Conservation (phyloP, 345 rosid species). For the Gynandropsis gynandra region DNA sequence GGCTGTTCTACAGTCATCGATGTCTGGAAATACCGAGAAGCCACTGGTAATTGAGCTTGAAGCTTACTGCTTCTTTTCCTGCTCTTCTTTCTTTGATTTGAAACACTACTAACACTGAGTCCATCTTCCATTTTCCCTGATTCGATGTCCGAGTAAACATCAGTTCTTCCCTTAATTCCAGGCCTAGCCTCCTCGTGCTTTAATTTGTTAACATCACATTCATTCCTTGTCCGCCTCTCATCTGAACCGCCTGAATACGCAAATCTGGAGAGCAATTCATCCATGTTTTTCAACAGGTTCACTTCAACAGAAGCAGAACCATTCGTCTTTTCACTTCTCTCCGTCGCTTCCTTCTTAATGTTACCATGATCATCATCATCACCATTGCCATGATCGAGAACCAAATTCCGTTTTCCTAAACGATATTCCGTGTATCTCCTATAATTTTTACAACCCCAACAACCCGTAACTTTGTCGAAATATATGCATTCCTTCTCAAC, state of each 20-base stretch:
- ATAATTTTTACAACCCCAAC: background rate
- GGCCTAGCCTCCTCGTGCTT: background rate
- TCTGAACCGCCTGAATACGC: background rate
- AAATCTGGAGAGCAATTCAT: constrained; percentile 12
- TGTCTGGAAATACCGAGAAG: constrained; percentile 27
- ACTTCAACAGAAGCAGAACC: background rate
- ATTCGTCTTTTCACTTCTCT: background rate
- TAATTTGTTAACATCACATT: too few species aligned
- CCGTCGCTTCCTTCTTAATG: constrained; percentile 1
- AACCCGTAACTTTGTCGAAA: background rate
- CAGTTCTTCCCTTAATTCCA: background rate
- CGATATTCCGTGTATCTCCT: background rate
- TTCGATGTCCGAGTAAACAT: constrained; percentile 6
- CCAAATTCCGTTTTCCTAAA: too few species aligned
- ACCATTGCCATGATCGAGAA: too few species aligned
- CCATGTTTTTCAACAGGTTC: constrained; percentile 3
- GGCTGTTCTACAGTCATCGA: constrained; percentile 17
- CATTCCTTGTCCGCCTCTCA: constrained; percentile 3
- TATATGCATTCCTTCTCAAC: background rate
- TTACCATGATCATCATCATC: background rate
- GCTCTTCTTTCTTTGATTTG: background rate
- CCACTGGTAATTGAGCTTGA: constrained; percentile 24
- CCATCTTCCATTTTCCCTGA: background rate
- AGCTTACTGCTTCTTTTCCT: constrained; percentile 6
- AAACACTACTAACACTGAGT: constrained; percentile 11